These are phyloP conservation scores for Meripilus lineatus DNA, from an alignment of 1,284 basidiomycete genomes.

Conservation along the genomic window DNA sequence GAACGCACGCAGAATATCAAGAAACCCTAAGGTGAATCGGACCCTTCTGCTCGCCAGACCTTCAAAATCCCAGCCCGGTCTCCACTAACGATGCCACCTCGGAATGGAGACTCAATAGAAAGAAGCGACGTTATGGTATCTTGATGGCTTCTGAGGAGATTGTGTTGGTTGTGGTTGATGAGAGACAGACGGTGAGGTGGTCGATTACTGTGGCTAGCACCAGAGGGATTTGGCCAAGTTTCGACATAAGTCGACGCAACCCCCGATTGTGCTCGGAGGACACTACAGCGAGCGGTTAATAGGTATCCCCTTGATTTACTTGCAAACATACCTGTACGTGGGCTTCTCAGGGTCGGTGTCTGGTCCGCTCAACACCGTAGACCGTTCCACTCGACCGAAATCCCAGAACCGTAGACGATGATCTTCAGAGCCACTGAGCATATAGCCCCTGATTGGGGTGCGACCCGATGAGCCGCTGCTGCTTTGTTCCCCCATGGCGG, in stretches of 20 bases:
- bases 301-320: neutral
- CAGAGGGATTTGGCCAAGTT: constrained; percentile 52
- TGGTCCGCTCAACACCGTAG: constrained; percentile 66
- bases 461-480: constrained; percentile 35
- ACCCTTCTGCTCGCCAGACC: constrained; percentile 70
- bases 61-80: constrained; percentile 80
- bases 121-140: constrained; percentile 80
- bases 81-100: constrained; percentile 81
- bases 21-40: constrained; percentile 31
- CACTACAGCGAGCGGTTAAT: constrained; percentile 17
- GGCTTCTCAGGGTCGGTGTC: constrained; percentile 68
- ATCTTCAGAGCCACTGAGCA: constrained; percentile 82
- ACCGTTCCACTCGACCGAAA: constrained; percentile 63
- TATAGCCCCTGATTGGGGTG: constrained; percentile 55
- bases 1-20: neutral
- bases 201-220: constrained; percentile 49
- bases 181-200: constrained; percentile 71
- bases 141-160: constrained; percentile 72
- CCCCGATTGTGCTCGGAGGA: constrained; percentile 29
- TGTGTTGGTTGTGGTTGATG: constrained; percentile 77
- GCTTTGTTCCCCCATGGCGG: constrained; percentile 48
- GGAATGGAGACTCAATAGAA: constrained; percentile 83
- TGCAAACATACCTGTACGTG: constrained; percentile 63
- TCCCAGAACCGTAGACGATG: constrained; percentile 82
- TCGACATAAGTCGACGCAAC: constrained; percentile 51